Evolutionary conservation across 1,139 yeast species (phyloP).

Genomic region (Hansenula lynferdii): DNA sequence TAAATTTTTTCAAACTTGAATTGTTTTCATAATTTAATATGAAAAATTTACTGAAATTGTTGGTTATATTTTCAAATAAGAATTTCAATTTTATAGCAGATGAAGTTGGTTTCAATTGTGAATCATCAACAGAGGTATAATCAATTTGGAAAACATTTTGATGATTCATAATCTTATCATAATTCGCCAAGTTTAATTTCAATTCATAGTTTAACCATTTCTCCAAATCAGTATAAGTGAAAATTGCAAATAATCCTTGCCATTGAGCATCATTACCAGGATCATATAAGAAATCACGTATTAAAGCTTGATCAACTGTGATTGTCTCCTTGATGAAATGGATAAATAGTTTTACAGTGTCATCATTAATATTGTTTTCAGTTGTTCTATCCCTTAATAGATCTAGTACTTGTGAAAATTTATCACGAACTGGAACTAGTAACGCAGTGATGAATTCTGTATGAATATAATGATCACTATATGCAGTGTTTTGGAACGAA

Average conservation of each 20-base stretch:
- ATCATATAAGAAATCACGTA: conserved; percentile 17
- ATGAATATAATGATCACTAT: conserved; percentile 26
- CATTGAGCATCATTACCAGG: conserved; percentile 35
- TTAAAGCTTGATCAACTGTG: conserved; percentile 24
- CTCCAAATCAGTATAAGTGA: conserved; percentile 40
- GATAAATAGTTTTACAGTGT: conserved; percentile 40
- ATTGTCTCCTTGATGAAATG: conserved; percentile 31
- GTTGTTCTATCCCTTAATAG: conserved; percentile 36
- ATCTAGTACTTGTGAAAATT: conserved; percentile 34
- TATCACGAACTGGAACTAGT: conserved; percentile 45
- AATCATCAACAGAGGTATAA: conserved; percentile 45
- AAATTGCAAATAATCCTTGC: conserved; percentile 57
- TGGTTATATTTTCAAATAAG: conserved; percentile 62
- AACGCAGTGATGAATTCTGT: conserved; percentile 53
- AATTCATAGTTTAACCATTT: conserved; percentile 68
- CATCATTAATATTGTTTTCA: conserved; percentile 41
- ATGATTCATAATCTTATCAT: conserved; percentile 49
- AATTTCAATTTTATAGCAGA: conserved; percentile 60
- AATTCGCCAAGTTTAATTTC: conserved; percentile 51
- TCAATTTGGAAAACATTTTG: conserved; percentile 59
- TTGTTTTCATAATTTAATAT: conserved; percentile 35
- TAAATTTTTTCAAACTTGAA: conserved; percentile 54
- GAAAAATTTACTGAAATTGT: conserved; percentile 40
- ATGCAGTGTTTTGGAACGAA: conserved; percentile 24
- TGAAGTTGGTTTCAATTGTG: conserved; percentile 52